Base-by-base conservation (phyloP, 2,329 filamentous ascomycete genomes). In the Ramichloridium luteum region DNA sequence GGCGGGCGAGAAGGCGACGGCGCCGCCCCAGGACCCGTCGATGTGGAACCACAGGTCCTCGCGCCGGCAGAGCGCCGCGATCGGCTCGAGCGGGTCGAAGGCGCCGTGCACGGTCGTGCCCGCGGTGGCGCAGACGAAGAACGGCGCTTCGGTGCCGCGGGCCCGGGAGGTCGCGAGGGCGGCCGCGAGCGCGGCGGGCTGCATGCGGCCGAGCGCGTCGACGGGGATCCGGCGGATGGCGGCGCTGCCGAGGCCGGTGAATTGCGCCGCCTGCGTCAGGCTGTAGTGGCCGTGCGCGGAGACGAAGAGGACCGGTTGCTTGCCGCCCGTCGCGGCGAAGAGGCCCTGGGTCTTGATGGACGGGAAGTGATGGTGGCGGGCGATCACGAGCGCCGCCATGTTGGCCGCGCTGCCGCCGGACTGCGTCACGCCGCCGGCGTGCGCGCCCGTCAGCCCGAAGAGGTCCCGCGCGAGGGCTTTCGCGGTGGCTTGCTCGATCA, bases 81-180 rank as follows among this genome's bases (percentile, higher is more conserved):
- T 77, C 3, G 68, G 70, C 9, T 65, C 56, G 46, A 93, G 77
- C 0, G 82, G 81, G 49, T 94, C 88, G 52, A 79, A 98, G 1
- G 81, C 84, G 11, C 90, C 90, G 40, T 88, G 65, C 2, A 96
- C 88, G 0, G 90, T 98, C 1, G 88, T 94, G 12, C 90, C 90
- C 1, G 90, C 88, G 1, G 90, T 96, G 4, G 86, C 81, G 53
- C 94, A 96, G 52, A 96, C 82, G 58, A 93, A 94, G 39, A 98
- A 80, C 0, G 90, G 88, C 1, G 80, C 90, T 51, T 77, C 74
- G n/a, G n/a, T n/a, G 18, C 81, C 83, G 30, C 75, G 66, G 0
- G 53, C 47, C 46, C 75, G 74, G 14, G 80, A 76, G 32, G 68
- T 64, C 4, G 62, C 30, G 16, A 93, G 64, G 25, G 76, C 61